Evolutionary conservation across 2,329 filamentous ascomycete species (phyloP), one percentile per base, ranked within the genome.

Genomic region (Nemania abortiva): DNA sequence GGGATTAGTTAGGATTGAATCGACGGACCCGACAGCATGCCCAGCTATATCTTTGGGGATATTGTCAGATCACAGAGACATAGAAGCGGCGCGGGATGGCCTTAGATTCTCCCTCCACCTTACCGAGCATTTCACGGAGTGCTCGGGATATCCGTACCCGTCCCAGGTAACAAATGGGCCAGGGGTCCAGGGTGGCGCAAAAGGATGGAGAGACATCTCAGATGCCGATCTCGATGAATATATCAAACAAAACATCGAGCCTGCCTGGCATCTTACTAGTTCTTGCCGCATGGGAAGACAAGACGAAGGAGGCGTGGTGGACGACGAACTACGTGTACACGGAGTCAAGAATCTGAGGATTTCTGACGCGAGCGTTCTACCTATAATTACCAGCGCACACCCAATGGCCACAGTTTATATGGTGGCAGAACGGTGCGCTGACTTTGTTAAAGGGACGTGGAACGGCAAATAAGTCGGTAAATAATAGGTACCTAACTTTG

Each of bases 371-470:
- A 80, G 78, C 31, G 76, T 79, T 3, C 76, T 80, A 29, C 79
- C 79, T 1, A 66, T 60, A 37, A 73, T 77, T 4, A 73, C 78
- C 0, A 75, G 73, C 57, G 72, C 68, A 6, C 77, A 79, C 63
- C 76, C 75, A 2, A 78, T 78, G 74, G 74, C 75, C 9, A 72
- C 78, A 6, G 70, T 69, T 1, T 72, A 77, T 15, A 78, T 79
- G 74, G 70, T 80, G 29, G 77, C 75, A 6, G 78, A 79, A 57
- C 72, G 78, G 42, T 79, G 76, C 37, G 78, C 77, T 0, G 75
- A 77, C 59, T 75, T 79, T 11, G 57, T 80, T 15, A 77, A 57
- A n/a, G 11, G 13, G n/a, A 3, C 34, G 2, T 45, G 76, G 68
- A 20, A 27, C 22, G 49, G 20, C n/a, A n/a, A n/a, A n/a, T n/a